These are phyloP conservation scores for Neonectria magnoliae DNA, from an alignment of 2,329 filamentous ascomycete genomes.

Conservation along the genomic window DNA sequence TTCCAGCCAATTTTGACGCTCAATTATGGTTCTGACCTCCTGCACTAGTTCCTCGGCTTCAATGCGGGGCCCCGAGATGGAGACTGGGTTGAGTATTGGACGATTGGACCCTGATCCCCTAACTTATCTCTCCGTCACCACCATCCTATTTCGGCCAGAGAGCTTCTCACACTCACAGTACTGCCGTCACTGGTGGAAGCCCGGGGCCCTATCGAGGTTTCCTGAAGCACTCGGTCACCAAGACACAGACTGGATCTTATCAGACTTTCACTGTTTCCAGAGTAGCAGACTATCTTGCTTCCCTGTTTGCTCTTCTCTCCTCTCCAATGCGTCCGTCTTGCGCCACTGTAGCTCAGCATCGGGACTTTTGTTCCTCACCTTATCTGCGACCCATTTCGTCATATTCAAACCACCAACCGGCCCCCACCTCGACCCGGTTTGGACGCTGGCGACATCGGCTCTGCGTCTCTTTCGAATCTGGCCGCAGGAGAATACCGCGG, in stretches of 20 bases:
- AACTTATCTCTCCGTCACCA: background rate
- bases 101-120: background rate
- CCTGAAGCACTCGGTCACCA: background rate
- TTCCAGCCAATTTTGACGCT: background rate
- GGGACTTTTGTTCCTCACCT: conserved; percentile 5
- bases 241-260: background rate
- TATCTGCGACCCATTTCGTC: background rate
- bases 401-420: background rate
- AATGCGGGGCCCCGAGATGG: background rate
- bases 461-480: background rate
- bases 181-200: background rate
- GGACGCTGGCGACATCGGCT: background rate
- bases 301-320: background rate
- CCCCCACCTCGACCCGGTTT: background rate
- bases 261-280: background rate
- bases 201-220: background rate
- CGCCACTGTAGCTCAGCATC: background rate
- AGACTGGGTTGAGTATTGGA: background rate
- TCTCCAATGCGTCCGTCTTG: background rate
- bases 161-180: background rate
- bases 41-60: background rate
- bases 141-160: background rate
- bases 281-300: background rate
- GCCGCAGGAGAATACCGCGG: background rate
- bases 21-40: conserved; percentile 1